phyloP scores from a whole-genome alignment of 192 early-diverging fungal genomes.

The Backusella sp. region DNA sequence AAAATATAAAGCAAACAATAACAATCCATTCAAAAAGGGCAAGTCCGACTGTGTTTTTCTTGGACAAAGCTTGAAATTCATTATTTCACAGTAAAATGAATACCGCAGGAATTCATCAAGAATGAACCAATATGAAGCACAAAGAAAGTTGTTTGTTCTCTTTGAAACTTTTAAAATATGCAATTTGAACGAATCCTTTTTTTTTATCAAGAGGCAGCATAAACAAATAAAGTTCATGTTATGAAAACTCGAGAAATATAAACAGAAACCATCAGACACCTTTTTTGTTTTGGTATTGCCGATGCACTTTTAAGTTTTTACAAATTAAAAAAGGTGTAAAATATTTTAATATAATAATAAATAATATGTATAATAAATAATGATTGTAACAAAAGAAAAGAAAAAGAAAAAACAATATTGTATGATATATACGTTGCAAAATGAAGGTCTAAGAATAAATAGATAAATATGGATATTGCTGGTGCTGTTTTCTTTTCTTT shows the following conservation, averaged over 20 bases:
- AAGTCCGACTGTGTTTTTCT: background rate
- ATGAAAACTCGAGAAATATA: too few relatives aligned
- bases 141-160: too few relatives aligned
- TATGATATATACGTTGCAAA: background rate
- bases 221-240: too few relatives aligned
- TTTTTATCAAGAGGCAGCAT: too few relatives aligned
- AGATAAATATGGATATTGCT: background rate
- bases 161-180: too few relatives aligned
- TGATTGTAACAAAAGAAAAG: background rate
- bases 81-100: background rate
- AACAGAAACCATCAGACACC: too few relatives aligned
- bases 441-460: background rate
- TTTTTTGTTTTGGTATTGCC: too few relatives aligned
- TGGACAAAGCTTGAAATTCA: background rate
- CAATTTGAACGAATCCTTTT: too few relatives aligned
- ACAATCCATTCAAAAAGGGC: background rate
- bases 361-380: background rate
- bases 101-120: too few relatives aligned
- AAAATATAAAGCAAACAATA: background rate
- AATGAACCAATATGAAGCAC: too few relatives aligned
- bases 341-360: background rate
- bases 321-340: background rate
- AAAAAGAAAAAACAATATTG: background rate
- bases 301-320: background rate
- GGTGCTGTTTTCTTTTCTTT: background rate